These are phyloP conservation scores for Wickerhamomyces bovis DNA, from an alignment of 805 yeast species.

Conservation along the genomic window DNA sequence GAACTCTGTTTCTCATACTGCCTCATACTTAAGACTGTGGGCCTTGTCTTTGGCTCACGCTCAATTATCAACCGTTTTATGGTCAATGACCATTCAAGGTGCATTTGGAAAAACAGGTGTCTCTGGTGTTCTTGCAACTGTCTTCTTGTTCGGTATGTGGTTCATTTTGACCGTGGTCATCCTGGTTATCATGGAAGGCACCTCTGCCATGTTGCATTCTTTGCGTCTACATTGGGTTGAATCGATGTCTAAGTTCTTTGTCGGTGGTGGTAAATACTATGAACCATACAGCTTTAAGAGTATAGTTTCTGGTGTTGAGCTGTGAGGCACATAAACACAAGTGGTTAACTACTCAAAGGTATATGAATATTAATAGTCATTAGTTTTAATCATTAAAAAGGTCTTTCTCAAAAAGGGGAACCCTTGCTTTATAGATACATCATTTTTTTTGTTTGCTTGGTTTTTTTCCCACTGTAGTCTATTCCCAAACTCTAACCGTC, in stretches of 20 bases:
- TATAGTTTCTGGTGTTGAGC: conserved; percentile 11
- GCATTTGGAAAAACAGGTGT: conserved; percentile 57
- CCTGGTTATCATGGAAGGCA: conserved; percentile 95
- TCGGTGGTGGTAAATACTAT: conserved; percentile 91
- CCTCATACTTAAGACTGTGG: conserved; percentile 95
- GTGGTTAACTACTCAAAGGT: not conserved
- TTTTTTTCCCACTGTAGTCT: conserved; percentile 5
- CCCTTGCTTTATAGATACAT: conserved; percentile 17
- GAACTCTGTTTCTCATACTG: conserved; percentile 96
- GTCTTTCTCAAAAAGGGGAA: not conserved
- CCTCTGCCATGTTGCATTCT: conserved; percentile 97
- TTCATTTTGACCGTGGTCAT: conserved; percentile 84
- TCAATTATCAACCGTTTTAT: conserved; percentile 87
- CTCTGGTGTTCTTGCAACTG: conserved; percentile 68
- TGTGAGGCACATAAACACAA: not conserved
- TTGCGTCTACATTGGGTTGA: conserved; percentile 99
- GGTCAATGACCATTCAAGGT: conserved; percentile 89
- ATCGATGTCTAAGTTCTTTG: conserved; percentile 96
- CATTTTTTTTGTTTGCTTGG: not conserved
- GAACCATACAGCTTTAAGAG: conserved; percentile 71
- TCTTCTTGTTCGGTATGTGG: conserved; percentile 90
- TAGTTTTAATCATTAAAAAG: not conserved
- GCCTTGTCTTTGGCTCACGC: conserved; percentile 97
- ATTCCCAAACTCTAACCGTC: conserved; percentile 83
- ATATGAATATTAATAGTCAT: not conserved